These are phyloP conservation scores for Talaromyces thailandensis DNA, from an alignment of 495 filamentous ascomycete genomes.

Conservation along the genomic window DNA sequence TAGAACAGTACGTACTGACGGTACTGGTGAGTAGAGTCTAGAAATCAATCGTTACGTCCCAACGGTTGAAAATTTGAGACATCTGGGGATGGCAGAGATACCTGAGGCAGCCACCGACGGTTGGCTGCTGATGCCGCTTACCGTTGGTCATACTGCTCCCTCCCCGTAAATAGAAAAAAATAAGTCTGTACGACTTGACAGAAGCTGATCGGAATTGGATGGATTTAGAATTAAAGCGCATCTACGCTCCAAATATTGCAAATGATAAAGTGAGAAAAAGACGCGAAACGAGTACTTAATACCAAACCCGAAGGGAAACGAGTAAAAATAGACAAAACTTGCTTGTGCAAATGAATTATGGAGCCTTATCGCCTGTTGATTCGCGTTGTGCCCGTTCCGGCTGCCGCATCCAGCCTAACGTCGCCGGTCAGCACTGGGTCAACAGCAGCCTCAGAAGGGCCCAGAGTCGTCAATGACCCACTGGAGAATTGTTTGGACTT, in stretches of 20 bases:
- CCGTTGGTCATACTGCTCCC: not conserved
- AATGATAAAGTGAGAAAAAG: not conserved
- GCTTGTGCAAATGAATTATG: not conserved
- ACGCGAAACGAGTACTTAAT: not conserved
- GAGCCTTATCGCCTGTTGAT: conserved; percentile 2
- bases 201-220: not conserved
- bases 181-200: not conserved
- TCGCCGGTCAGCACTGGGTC: not conserved
- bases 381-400: conserved; percentile 2
- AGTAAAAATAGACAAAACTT: conserved; percentile 1
- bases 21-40: too few species aligned
- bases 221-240: not conserved
- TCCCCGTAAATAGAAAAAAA: too few species aligned
- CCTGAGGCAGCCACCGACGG: not conserved
- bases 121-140: not conserved
- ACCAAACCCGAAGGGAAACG: not conserved
- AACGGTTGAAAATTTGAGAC: not conserved
- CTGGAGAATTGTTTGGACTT: not conserved
- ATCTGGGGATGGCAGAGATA: not conserved
- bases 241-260: not conserved
- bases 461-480: not conserved
- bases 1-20: not conserved
- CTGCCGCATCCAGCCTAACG: conserved; percentile 4
- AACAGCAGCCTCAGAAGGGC: not conserved
- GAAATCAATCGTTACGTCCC: too few species aligned